Base-by-base conservation (phyloP, 768 basidiomycete genomes). In the Amanita inopinata region DNA sequence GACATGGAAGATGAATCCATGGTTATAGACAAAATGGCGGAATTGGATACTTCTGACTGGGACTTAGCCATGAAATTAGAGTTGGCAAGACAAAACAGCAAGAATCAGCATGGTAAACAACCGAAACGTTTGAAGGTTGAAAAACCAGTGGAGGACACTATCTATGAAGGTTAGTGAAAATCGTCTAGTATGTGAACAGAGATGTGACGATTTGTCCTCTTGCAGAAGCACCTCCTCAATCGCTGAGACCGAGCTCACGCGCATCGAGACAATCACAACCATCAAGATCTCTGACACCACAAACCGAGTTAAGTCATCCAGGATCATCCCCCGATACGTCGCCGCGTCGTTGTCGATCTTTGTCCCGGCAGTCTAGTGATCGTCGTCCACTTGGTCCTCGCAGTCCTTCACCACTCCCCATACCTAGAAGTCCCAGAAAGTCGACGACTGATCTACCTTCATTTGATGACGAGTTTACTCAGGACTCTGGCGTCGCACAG, bases 11-110 rank as follows among this genome's bases (percentile, higher is more conserved):
- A 71, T n/a, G 69, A 71, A 15, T 60, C 61, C 11, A 61, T 65
- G 5, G 58, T 66, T 39, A 45, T 60, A 37, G 58, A 60, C 8
- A 56, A 61, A 40, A 53, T 56, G 49, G 66, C 56, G 49, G 61
- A 58, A 3, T 60, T 74, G 49, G 80, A 86, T 48, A 66, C 74
- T 38, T 85, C 82, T 11, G 87, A 90, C 53, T 72, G 73, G 51
- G 84, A 93, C 55, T 66, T 94, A 40, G 72, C 80, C 15, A 69
- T 76, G 64, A 80, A 83, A 36, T 62, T 96, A 39, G 87, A 87
- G 48, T 64, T 94, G 37, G 92, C 92, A 4, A 68, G 87, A 46
- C 74, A 75, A 50, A 96, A 96, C 56, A 89, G 88, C 56, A 70
- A 80, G 53, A 84, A 73, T 57, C 88, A 90, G 51, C 71, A 75